Evolutionary conservation across 805 yeast genomes (phyloP).

Genomic region (Ogataea siamensis): DNA sequence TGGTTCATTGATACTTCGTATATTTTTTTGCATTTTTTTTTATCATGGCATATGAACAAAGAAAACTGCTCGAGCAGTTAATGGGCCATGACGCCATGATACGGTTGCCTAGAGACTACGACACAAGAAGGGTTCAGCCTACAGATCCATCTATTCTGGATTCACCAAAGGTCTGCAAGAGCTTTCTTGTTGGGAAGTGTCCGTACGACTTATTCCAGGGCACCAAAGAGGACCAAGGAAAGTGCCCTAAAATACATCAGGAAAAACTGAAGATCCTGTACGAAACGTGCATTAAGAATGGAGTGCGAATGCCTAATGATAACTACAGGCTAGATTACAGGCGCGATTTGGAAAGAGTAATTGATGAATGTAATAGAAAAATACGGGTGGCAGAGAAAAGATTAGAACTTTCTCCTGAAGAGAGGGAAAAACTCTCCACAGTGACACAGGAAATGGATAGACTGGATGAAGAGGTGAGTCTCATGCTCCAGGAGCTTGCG

Average conservation of each 20-base stretch:
- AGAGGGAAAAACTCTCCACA: conserved; percentile 27
- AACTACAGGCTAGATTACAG: conserved; percentile 48
- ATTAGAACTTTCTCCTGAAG: conserved; percentile 71
- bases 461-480: conserved; percentile 59
- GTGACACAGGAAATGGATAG: conserved; percentile 52
- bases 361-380: conserved; percentile 65
- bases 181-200: conserved; percentile 81
- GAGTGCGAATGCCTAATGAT: conserved; percentile 36
- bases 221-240: conserved; percentile 80
- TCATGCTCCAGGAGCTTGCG: conserved; percentile 65
- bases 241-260: conserved; percentile 71
- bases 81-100: conserved; percentile 63
- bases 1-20: conserved; percentile 5
- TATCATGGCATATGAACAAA: conserved; percentile 61
- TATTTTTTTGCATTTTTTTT: conserved; percentile 1
- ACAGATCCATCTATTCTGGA: conserved; percentile 37
- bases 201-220: conserved; percentile 81
- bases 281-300: conserved; percentile 45
- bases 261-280: conserved; percentile 74
- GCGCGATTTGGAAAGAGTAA: conserved; percentile 46
- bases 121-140: conserved; percentile 14
- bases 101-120: conserved; percentile 30
- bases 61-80: conserved; percentile 71
- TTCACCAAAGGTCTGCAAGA: conserved; percentile 68
- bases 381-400: conserved; percentile 61